Conservation (phyloP, 768 basidiomycete species). For the Pleurotus citrinopileatus region DNA sequence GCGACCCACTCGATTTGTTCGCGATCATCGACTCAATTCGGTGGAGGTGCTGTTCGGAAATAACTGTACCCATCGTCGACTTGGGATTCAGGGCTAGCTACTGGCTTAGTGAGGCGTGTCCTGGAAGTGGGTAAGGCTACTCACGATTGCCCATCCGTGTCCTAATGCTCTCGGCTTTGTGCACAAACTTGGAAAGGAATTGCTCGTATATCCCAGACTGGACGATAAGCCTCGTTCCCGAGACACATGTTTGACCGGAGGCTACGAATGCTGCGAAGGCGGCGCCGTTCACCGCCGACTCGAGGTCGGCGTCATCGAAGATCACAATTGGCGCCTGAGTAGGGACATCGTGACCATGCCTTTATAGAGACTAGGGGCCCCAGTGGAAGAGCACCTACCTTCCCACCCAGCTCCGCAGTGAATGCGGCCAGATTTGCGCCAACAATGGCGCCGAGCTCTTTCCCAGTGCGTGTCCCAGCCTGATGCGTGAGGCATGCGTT, state of each 20-base stretch:
- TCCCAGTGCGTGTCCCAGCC: conserved; percentile 80
- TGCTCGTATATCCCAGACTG: conserved; percentile 66
- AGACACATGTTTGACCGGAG: conserved; percentile 90
- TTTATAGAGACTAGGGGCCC: background rate
- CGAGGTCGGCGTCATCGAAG: conserved; percentile 74
- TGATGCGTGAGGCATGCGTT: conserved; percentile 21
- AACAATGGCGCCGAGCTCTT: conserved; percentile 68
- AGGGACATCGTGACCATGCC: background rate
- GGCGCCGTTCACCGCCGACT: conserved; percentile 76
- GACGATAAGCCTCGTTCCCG: conserved; percentile 79
- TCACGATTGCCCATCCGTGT: conserved; percentile 76
- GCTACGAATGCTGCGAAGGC: conserved; percentile 85
- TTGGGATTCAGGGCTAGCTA: conserved; percentile 60
- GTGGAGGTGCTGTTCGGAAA: conserved; percentile 60
- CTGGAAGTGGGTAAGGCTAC: conserved; percentile 20
- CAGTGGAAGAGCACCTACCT: conserved; percentile 38
- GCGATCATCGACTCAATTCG: conserved; percentile 60
- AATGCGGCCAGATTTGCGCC: conserved; percentile 71
- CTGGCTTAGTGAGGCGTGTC: background rate
- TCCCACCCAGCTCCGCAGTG: conserved; percentile 86
- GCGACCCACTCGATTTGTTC: conserved; percentile 36
- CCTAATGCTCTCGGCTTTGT: conserved; percentile 61
- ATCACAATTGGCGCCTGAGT: conserved; percentile 74
- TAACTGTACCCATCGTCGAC: conserved; percentile 80
- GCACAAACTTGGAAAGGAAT: conserved; percentile 61